Evolutionary conservation across 1,284 basidiomycete species (phyloP).

Genomic region (Microbotryum silenes-acaulis): DNA sequence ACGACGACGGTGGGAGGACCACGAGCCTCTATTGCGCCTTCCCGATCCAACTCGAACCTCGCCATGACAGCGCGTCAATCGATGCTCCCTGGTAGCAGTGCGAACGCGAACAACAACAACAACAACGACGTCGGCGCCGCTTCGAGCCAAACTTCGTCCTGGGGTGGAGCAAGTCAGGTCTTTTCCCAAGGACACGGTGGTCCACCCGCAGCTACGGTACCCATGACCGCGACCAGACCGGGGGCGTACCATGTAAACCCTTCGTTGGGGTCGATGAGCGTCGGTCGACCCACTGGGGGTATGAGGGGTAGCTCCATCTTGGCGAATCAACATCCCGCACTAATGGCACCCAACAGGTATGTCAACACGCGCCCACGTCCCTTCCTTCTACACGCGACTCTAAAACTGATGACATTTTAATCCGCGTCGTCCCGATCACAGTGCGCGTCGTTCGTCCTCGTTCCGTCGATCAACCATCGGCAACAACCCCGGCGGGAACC

Average conservation of each 20-base stretch:
- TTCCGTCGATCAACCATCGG: constrained; percentile 19
- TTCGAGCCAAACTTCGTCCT: too few relatives aligned
- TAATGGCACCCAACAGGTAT: constrained; percentile 13
- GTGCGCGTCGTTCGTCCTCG: constrained; percentile 25
- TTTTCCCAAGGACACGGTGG: constrained; percentile 26
- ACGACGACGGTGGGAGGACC: too few relatives aligned
- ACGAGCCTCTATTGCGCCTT: too few relatives aligned
- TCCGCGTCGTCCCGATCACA: background rate
- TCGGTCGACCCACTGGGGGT: constrained; percentile 2
- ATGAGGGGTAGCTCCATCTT: constrained; percentile 5
- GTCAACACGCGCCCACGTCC: background rate
- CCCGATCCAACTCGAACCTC: too few relatives aligned
- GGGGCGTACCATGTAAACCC: constrained; percentile 9
- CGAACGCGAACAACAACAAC: too few relatives aligned
- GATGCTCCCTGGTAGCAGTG: too few relatives aligned
- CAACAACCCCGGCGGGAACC: background rate
- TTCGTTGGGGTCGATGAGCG: constrained; percentile 15
- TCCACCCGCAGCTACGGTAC: constrained; percentile 2
- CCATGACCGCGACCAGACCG: constrained; percentile 17
- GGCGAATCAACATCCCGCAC: constrained; percentile 6
- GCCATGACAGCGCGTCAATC: too few relatives aligned
- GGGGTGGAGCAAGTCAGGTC: background rate
- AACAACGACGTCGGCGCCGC: too few relatives aligned
- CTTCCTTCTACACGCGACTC: too few relatives aligned
- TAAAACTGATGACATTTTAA: background rate